These are phyloP conservation scores for Russula olivacea DNA, from an alignment of 768 basidiomycete species.

Conservation along the genomic window DNA sequence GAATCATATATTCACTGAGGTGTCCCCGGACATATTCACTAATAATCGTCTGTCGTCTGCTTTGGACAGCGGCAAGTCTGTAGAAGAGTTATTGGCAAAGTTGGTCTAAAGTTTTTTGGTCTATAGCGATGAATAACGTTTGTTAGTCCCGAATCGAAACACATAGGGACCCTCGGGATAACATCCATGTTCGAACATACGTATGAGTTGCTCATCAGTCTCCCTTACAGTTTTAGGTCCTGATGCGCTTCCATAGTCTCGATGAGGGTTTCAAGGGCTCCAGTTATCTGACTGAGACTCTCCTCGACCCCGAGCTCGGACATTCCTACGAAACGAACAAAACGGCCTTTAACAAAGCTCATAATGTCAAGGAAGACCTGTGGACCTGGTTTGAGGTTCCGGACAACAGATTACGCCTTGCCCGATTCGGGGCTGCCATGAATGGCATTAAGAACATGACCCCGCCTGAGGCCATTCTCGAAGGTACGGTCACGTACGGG, in stretches of 20 bases:
- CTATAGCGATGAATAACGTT: not conserved
- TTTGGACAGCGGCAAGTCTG: conserved; percentile 32
- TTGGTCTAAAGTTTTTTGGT: not conserved
- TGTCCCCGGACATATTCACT: conserved; percentile 29
- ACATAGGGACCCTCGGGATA: conserved; percentile 15
- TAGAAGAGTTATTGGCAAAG: conserved; percentile 24
- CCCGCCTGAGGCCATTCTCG: not conserved
- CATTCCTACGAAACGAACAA: not conserved
- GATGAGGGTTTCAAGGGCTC: conserved; percentile 27
- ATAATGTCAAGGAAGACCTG: not conserved
- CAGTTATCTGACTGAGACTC: conserved; percentile 25
- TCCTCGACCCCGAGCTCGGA: conserved; percentile 20
- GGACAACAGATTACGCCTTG: conserved; percentile 6
- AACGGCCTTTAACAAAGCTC: conserved; percentile 5
- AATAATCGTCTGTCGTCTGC: conserved; percentile 28
- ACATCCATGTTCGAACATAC: conserved; percentile 10
- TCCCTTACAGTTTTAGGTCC: not conserved
- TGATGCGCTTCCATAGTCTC: not conserved
- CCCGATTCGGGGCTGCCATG: conserved; percentile 9
- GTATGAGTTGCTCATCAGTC: not conserved
- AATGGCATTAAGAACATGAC: conserved; percentile 4
- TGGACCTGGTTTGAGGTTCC: conserved; percentile 5
- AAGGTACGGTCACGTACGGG: not conserved
- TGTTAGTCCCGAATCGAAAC: conserved; percentile 10
- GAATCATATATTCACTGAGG: conserved; percentile 30